Conservation (phyloP, 108 stramenopile genomes). For the Cyclotella baltica region DNA sequence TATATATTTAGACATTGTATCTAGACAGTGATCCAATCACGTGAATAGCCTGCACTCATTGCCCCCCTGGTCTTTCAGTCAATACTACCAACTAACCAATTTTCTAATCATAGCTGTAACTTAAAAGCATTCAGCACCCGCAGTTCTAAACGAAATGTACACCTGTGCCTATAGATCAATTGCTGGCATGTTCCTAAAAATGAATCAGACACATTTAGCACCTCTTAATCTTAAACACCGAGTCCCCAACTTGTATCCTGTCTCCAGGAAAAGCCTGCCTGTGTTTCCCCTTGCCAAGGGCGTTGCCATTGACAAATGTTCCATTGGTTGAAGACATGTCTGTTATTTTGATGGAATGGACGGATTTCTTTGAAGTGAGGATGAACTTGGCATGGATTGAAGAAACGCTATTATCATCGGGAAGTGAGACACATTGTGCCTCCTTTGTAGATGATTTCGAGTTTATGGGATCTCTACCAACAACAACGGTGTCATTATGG, state of each 20-base stretch:
- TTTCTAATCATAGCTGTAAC: too few relatives aligned
- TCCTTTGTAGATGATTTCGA: constrained; percentile 21
- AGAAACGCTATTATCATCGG: constrained; percentile 20
- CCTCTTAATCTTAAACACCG: constrained; percentile 35
- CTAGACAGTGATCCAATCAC: too few relatives aligned
- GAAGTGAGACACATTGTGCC: constrained; percentile 19
- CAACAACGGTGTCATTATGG: constrained; percentile 23
- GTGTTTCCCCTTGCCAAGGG: constrained; percentile 52
- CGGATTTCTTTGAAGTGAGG: constrained; percentile 35
- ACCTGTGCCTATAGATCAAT: too few relatives aligned
- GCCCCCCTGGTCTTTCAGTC: too few relatives aligned
- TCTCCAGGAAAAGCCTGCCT: constrained; percentile 66
- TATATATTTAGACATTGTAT: too few relatives aligned
- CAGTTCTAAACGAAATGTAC: too few relatives aligned
- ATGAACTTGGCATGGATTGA: constrained; percentile 44
- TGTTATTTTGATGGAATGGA: constrained; percentile 53
- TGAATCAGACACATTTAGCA: neutral
- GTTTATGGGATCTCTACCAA: constrained; percentile 30
- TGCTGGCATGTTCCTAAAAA: too few relatives aligned
- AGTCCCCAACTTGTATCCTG: constrained; percentile 62
- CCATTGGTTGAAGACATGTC: constrained; percentile 61
- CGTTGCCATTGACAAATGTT: constrained; percentile 61
- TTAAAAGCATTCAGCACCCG: too few relatives aligned
- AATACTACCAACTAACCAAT: too few relatives aligned
- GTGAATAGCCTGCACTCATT: too few relatives aligned